Evolutionary conservation across 2,329 filamentous ascomycete species (phyloP), one percentile per base, ranked within the genome.

Genomic region (Exophiala xenobiotica): DNA sequence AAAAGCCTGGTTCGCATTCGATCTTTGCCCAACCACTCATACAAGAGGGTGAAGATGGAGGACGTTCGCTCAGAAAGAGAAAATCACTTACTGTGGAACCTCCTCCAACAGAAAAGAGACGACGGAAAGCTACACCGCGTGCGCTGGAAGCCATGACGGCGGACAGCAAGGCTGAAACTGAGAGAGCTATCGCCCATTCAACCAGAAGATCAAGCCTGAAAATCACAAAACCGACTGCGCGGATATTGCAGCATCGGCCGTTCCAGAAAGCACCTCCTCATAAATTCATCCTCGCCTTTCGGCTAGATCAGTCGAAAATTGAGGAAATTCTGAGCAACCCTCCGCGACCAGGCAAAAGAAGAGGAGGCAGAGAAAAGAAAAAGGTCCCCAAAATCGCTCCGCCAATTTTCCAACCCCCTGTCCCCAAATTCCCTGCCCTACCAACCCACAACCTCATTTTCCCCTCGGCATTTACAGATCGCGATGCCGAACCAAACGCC

Each of bases 401-500:
- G 22, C 66, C 68, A 24, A 65, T 71, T 53, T 73, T 67, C 31
- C 77, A 76, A 65, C 81, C 77, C 67, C 72, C 82, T 59, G 55
- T 59, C 12, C 61, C 58, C 43, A 62, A 62, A 38, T 63, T 63
- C 48, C 61, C 61, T 41, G 58, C 60, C 18, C 43, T 63, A 18
- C 61, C 61, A 18, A 57, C 56, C 12, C 55, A 59, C 23, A 42
- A 62, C 48, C 58, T 63, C 39, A 58, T 63, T 35, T 82, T 81
- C 49, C 74, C 79, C 65, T 85, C 69, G 65, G 85, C 69, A 0
- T 91, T 96, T 59, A 87, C 87, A 55, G 92, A 96, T 61, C 88
- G 88, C 59, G 92, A 96, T 61, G 83, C 83, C 14, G 91, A 97
- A 63, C 75, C 84, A 31, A 96, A 95, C 67, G 87, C 87, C 43